Evolutionary conservation across 176 grass and related monocot species (phyloP).

Genomic region (Pontederia paniculata): DNA sequence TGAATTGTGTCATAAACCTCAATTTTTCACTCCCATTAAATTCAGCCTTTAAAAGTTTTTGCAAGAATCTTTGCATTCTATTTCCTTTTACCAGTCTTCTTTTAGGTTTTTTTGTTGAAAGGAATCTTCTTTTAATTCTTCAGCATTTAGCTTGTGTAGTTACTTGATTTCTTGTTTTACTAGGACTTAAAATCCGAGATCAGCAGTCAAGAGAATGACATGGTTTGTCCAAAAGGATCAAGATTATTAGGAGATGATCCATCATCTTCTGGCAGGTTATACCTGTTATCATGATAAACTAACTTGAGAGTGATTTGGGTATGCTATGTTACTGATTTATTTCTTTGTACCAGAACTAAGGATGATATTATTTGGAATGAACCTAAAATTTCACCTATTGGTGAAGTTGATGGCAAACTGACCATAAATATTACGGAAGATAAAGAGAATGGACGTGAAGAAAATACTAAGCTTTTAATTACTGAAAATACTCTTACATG

Average conservation of each 20-base stretch:
- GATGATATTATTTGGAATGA: constrained; percentile 24
- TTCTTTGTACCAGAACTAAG: constrained; percentile 28
- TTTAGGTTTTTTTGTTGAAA: neutral
- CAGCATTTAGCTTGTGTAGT: neutral
- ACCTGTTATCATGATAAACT: constrained; percentile 15
- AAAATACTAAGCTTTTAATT: constrained; percentile 13
- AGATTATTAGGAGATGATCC: constrained; percentile 45
- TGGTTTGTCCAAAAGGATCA: constrained; percentile 38
- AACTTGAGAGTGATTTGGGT: constrained; percentile 6
- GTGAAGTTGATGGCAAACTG: constrained; percentile 29
- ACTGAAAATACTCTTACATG: constrained; percentile 37
- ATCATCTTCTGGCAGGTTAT: constrained; percentile 50
- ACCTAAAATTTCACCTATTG: constrained; percentile 33
- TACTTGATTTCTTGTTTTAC: constrained; percentile 3
- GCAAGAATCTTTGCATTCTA: no score
- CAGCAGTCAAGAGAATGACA: constrained; percentile 46
- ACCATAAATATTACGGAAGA: constrained; percentile 38
- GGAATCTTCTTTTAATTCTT: neutral
- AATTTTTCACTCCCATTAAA: no score
- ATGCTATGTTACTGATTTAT: neutral
- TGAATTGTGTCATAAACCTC: no score
- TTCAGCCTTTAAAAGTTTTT: no score
- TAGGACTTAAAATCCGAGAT: constrained; percentile 60
- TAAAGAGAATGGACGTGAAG: constrained; percentile 35
- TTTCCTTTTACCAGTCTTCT: neutral